These are phyloP conservation scores for Aspergillus latus DNA, from an alignment of 2,329 filamentous ascomycete genomes.

Conservation along the genomic window DNA sequence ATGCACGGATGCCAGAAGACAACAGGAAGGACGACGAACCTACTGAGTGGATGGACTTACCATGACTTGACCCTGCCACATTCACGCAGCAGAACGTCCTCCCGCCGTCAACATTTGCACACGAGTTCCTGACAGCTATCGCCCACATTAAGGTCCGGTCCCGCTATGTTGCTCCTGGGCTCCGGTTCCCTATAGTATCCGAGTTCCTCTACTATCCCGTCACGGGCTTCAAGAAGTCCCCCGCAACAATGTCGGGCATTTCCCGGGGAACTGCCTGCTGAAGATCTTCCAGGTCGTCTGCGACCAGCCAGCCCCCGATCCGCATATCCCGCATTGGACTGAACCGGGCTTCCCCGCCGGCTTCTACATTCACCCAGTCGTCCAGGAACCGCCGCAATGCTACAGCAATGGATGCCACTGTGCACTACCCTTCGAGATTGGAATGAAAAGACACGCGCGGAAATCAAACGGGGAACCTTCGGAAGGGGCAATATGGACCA, in stretches of 20 bases:
- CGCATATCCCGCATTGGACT: neutral
- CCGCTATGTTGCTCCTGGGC: conserved; percentile 10
- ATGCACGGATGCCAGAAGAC: neutral
- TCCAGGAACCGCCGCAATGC: conserved; percentile 6
- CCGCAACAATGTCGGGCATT: neutral
- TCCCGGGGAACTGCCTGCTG: neutral
- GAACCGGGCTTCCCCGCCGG: neutral
- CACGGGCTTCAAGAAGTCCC: neutral
- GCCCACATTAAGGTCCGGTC: neutral
- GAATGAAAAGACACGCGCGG: conserved; percentile 14
- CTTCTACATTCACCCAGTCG: conserved; percentile 17
- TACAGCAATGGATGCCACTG: conserved; percentile 18
- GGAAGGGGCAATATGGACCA: conserved; percentile 6
- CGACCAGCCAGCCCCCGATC: neutral
- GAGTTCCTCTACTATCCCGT: conserved; percentile 3
- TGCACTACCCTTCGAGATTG: conserved; percentile 19
- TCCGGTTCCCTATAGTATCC: conserved; percentile 5
- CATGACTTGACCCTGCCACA: conserved; percentile 1
- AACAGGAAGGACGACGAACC: neutral
- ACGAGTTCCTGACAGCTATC: conserved; percentile 1
- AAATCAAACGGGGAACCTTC: conserved; percentile 18
- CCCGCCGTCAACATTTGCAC: conserved; percentile 3
- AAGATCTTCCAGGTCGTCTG: neutral
- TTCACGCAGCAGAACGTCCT: neutral
- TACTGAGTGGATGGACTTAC: neutral